Evolutionary conservation across 2,329 filamentous ascomycete genomes (phyloP).

Genomic region (Ophiostoma piceae): DNA sequence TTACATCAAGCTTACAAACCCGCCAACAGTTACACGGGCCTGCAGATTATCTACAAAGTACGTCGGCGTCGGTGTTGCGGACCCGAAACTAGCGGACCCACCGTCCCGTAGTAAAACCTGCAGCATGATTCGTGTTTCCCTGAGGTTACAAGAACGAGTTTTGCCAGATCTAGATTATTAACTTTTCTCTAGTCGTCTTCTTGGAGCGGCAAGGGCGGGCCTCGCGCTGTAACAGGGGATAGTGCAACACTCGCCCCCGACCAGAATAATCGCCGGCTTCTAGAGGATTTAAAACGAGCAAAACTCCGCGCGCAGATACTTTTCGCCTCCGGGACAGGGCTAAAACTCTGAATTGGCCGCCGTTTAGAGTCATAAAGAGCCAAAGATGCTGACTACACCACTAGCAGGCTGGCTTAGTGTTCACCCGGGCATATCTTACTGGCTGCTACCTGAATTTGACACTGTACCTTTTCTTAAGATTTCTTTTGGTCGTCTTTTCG

Average conservation of each 20-base stretch:
- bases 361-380: not conserved
- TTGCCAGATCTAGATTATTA: not conserved
- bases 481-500: not conserved
- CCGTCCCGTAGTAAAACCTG: not conserved
- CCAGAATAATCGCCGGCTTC: not conserved
- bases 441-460: not conserved
- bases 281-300: not conserved
- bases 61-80: conserved; percentile 12
- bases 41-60: not conserved
- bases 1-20: too few relatives aligned
- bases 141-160: not conserved
- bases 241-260: not conserved
- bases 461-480: not conserved
- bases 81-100: not conserved
- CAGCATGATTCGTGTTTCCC: not conserved
- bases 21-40: not conserved
- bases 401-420: not conserved
- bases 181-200: not conserved
- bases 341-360: not conserved
- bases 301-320: not conserved
- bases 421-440: not conserved
- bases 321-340: not conserved
- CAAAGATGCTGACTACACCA: not conserved
- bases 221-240: not conserved
- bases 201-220: not conserved